phyloP scores from a whole-genome alignment of 768 basidiomycete genomes.

The Podaxis mareebaensis region DNA sequence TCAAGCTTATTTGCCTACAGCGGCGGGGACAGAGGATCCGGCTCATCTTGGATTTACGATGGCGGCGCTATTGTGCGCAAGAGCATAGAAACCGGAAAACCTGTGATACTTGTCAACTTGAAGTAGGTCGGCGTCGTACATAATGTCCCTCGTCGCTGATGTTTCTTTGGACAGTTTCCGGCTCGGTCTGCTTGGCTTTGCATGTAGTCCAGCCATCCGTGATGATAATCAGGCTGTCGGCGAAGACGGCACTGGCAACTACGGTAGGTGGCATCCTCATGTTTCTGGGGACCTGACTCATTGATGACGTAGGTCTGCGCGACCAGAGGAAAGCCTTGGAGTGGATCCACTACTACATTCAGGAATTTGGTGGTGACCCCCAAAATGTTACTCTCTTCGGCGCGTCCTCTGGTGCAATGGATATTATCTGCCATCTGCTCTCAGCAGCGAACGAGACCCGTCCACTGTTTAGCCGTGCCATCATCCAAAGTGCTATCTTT shows the following conservation, averaged over 20 bases:
- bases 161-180: slow-evolving; percentile 55
- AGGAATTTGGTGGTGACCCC: slow-evolving; percentile 69
- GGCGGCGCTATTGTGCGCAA: slow-evolving; percentile 71
- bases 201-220: slow-evolving; percentile 62
- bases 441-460: slow-evolving; percentile 58
- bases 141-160: not conserved
- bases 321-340: slow-evolving; percentile 67
- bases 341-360: slow-evolving; percentile 62
- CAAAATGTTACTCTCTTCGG: slow-evolving; percentile 56
- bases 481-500: slow-evolving; percentile 71
- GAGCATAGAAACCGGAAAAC: slow-evolving; percentile 61
- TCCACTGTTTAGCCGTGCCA: slow-evolving; percentile 72
- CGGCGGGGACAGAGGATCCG: slow-evolving; percentile 71
- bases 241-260: slow-evolving; percentile 77
- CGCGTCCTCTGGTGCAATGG: slow-evolving; percentile 52
- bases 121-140: slow-evolving; percentile 51
- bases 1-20: slow-evolving; percentile 34
- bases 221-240: slow-evolving; percentile 68
- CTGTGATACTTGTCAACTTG: slow-evolving; percentile 70
- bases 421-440: slow-evolving; percentile 63
- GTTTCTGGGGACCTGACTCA: slow-evolving; percentile 4
- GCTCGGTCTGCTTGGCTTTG: slow-evolving; percentile 74
- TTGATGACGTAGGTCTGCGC: slow-evolving; percentile 46
- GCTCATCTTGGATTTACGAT: slow-evolving; percentile 78
- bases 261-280: slow-evolving; percentile 45